phyloP scores from a whole-genome alignment of 2,329 filamentous ascomycete genomes.

The Metarhizium anisopliae region DNA sequence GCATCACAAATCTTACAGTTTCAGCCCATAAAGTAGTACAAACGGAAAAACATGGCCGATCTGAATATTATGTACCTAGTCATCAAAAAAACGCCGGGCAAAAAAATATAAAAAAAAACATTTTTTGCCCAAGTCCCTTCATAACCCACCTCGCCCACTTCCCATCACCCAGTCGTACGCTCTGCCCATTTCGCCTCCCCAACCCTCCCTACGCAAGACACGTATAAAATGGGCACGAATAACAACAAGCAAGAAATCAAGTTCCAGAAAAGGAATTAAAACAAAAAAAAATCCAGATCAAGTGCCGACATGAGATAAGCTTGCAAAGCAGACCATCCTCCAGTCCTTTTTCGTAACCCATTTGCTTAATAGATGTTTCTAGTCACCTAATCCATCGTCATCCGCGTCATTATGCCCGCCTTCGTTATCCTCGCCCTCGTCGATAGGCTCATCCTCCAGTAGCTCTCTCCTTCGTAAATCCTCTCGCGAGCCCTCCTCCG shows the following conservation, averaged over 20 bases:
- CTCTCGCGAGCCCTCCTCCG: slow-evolving; percentile 50
- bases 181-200: background rate
- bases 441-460: slow-evolving; percentile 38
- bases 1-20: background rate
- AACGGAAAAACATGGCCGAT: background rate
- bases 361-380: slow-evolving; percentile 7
- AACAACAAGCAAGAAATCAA: background rate
- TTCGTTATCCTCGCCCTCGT: slow-evolving; percentile 21
- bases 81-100: slow-evolving; percentile 6
- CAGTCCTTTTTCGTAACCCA: background rate
- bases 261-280: slow-evolving; percentile 3
- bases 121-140: background rate
- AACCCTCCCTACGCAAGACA: slow-evolving; percentile 1
- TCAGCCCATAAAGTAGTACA: slow-evolving; percentile 1
- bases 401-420: slow-evolving; percentile 28
- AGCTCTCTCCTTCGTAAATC: slow-evolving; percentile 47
- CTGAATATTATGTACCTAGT: background rate
- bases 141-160: background rate
- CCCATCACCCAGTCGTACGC: background rate
- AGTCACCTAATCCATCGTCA: slow-evolving; percentile 38
- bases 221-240: background rate
- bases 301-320: background rate
- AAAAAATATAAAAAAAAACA: background rate
- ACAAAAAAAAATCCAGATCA: slow-evolving; percentile 6
- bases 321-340: background rate